Evolutionary conservation across 2,329 filamentous ascomycete species (phyloP).

Genomic region (Shiraia sp.): DNA sequence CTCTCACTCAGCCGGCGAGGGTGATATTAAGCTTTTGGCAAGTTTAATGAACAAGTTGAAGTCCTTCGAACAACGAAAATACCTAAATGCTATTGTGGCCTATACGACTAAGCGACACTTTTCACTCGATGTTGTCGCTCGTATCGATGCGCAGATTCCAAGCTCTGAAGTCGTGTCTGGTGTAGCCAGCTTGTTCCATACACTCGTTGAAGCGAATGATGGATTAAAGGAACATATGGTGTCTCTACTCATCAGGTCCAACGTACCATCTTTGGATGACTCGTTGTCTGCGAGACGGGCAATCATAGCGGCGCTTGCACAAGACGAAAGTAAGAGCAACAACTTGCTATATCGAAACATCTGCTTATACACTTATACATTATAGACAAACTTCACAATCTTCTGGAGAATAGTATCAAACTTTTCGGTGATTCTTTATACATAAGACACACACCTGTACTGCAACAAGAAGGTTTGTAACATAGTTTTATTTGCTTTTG

Average conservation of each 20-base stretch:
- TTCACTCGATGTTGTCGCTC: conserved; percentile 6
- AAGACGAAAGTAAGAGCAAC: conserved; percentile 49
- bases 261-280: conserved; percentile 30
- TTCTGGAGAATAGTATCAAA: conserved; percentile 70
- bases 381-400: conserved; percentile 53
- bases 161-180: conserved; percentile 27
- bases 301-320: conserved; percentile 47
- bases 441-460: conserved; percentile 79
- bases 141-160: conserved; percentile 14
- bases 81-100: conserved; percentile 41
- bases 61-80: conserved; percentile 53
- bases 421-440: conserved; percentile 86
- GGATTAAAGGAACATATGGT: conserved; percentile 36
- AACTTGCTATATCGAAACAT: background rate
- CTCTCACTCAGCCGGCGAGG: conserved; percentile 13
- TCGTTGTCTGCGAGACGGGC: conserved; percentile 38
- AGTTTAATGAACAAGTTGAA: conserved; percentile 50
- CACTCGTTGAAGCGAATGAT: conserved; percentile 32
- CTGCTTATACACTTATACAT: conserved; percentile 6
- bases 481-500: background rate
- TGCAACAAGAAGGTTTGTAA: conserved; percentile 84
- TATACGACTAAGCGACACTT: conserved; percentile 30
- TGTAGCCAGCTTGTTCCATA: conserved; percentile 24
- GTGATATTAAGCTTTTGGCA: conserved; percentile 26
- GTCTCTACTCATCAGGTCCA: conserved; percentile 46